Conservation (phyloP, 2,329 filamentous ascomycete species). For the Calonectria pauciramosa region DNA sequence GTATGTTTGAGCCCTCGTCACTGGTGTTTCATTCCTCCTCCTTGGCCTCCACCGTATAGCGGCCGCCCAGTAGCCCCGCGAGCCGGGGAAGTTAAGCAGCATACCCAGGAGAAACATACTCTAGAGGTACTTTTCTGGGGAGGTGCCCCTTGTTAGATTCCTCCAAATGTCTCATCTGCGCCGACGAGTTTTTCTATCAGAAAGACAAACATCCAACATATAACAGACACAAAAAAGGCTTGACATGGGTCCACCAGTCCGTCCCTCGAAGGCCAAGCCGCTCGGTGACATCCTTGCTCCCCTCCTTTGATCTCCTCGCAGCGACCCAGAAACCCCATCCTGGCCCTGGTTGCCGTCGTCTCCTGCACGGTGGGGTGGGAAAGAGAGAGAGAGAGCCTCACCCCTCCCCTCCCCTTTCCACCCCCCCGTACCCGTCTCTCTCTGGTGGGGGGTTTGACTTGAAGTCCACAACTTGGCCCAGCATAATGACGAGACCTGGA, state of each 20-base stretch:
- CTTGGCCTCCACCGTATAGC: conserved; percentile 18
- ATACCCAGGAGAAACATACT: conserved; percentile 28
- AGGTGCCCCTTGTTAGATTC: conserved; percentile 30
- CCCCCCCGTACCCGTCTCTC: conserved; percentile 33
- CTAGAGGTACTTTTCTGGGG: conserved; percentile 24
- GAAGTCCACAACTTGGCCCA: conserved; percentile 36
- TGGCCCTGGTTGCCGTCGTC: conserved; percentile 34
- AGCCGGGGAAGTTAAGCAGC: conserved; percentile 19
- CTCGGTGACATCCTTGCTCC: conserved; percentile 39
- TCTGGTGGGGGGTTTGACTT: conserved; percentile 38
- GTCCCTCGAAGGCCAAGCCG: conserved; percentile 34
- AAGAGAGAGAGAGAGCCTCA: not conserved
- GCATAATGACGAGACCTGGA: conserved; percentile 46
- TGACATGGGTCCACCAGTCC: conserved; percentile 41
- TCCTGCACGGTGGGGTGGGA: conserved; percentile 31
- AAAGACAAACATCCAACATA: conserved; percentile 34
- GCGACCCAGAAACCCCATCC: conserved; percentile 39
- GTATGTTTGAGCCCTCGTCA: conserved; percentile 2
- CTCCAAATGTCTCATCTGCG: conserved; percentile 42
- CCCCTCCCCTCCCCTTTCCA: conserved; percentile 18
- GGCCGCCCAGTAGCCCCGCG: conserved; percentile 24
- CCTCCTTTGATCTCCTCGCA: conserved; percentile 46
- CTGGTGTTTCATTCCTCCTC: conserved; percentile 9
- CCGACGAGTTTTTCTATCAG: conserved; percentile 39
- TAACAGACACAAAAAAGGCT: conserved; percentile 33